Conservation (phyloP, 768 basidiomycete genomes). For the Dioszegia crocea region DNA sequence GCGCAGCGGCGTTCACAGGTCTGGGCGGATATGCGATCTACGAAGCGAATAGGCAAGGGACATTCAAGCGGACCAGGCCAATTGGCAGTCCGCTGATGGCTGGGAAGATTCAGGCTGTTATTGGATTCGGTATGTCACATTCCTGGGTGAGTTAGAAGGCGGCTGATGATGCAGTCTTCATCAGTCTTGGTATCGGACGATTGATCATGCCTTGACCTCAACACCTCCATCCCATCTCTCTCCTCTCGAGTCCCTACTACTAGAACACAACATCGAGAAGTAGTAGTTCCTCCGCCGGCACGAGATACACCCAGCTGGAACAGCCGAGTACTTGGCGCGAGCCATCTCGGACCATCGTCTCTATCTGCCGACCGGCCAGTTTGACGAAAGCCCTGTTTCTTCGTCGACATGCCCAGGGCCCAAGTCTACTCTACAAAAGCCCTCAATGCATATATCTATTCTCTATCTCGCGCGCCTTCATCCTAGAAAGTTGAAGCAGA, state of each 20-base stretch:
- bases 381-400: too few relatives aligned
- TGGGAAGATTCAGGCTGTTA: conserved; percentile 24
- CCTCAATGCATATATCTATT: background rate
- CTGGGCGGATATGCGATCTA: conserved; percentile 40
- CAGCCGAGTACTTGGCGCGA: too few relatives aligned
- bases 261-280: too few relatives aligned
- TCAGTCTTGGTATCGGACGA: conserved; percentile 16
- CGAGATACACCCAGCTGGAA: too few relatives aligned
- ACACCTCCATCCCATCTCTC: too few relatives aligned
- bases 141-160: background rate
- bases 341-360: too few relatives aligned
- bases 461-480: conserved; percentile 48
- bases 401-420: too few relatives aligned
- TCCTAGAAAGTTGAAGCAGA: conserved; percentile 97
- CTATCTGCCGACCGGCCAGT: too few relatives aligned
- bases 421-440: background rate
- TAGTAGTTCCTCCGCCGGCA: too few relatives aligned
- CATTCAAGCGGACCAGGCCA: conserved; percentile 26
- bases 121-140: conserved; percentile 35
- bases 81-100: conserved; percentile 22
- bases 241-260: too few relatives aligned
- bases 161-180: conserved; percentile 14
- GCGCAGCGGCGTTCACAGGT: conserved; percentile 35
- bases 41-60: conserved; percentile 27
- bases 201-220: conserved; percentile 9